Evolutionary conservation across 2,329 filamentous ascomycete species (phyloP).

Genomic region (Lachnellula arida): DNA sequence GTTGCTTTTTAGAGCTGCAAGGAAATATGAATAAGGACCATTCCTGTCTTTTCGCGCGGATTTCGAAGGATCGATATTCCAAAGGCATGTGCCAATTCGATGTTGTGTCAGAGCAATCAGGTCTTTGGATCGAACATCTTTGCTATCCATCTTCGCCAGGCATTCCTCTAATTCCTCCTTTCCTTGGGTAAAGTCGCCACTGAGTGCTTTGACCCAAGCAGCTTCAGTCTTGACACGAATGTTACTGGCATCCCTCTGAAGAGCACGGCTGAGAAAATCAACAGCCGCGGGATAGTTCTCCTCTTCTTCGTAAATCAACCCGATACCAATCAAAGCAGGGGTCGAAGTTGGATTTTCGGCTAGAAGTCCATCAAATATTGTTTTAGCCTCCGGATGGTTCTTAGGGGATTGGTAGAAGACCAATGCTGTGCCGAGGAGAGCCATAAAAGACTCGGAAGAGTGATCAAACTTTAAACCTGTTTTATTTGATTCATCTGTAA

Average conservation of each 20-base stretch:
- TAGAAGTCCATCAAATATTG: slow-evolving; percentile 79
- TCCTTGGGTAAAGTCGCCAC: slow-evolving; percentile 67
- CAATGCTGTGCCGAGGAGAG: slow-evolving; percentile 78
- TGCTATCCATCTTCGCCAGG: slow-evolving; percentile 58
- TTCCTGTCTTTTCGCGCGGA: slow-evolving; percentile 72
- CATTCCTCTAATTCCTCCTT: slow-evolving; percentile 66
- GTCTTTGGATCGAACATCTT: slow-evolving; percentile 57
- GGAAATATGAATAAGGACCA: slow-evolving; percentile 78
- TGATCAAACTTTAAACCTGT: slow-evolving; percentile 67
- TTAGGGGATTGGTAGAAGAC: slow-evolving; percentile 88
- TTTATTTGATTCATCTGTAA: slow-evolving; percentile 56
- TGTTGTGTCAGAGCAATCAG: slow-evolving; percentile 84
- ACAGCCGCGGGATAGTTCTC: slow-evolving; percentile 81
- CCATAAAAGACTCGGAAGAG: slow-evolving; percentile 67
- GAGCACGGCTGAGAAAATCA: slow-evolving; percentile 71
- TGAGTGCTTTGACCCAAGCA: slow-evolving; percentile 86
- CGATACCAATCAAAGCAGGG: slow-evolving; percentile 79
- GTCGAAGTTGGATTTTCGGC: slow-evolving; percentile 71
- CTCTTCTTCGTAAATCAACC: slow-evolving; percentile 88
- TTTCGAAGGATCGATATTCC: slow-evolving; percentile 74
- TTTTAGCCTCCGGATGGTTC: slow-evolving; percentile 82
- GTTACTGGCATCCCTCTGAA: slow-evolving; percentile 68
- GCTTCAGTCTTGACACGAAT: slow-evolving; percentile 78
- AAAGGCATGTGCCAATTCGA: slow-evolving; percentile 79
- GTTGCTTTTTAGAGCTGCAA: slow-evolving; percentile 79